Conservation (phyloP, 176 grass and related monocot genomes). For the Aegilops umbellulata region DNA sequence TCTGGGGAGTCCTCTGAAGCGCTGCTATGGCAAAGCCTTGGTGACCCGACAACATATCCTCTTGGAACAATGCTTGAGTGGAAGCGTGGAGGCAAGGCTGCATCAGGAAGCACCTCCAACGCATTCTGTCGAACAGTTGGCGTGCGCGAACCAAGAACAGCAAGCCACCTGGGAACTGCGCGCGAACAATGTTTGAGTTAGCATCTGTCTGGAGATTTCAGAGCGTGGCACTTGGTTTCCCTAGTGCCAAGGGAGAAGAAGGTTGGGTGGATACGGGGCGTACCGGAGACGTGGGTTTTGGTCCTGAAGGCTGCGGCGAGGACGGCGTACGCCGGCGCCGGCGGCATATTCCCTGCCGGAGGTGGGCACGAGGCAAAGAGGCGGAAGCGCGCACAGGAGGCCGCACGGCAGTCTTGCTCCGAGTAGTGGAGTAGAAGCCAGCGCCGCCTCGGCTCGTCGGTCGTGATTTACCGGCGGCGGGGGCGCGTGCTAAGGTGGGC, state of each 20-base stretch:
- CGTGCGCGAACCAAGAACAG: not conserved
- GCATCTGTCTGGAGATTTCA: too few species aligned
- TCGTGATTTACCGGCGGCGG: too few species aligned
- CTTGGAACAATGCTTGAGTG: not conserved
- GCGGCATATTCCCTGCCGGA: slow-evolving; percentile 29
- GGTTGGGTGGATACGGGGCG: not conserved
- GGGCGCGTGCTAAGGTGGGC: too few species aligned
- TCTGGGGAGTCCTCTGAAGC: not conserved
- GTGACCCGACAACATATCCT: not conserved
- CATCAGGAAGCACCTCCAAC: not conserved
- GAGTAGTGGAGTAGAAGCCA: too few species aligned
- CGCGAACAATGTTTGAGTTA: not conserved
- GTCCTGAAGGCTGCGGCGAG: slow-evolving; percentile 6
- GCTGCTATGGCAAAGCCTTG: not conserved
- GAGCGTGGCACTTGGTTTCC: rapidly evolving
- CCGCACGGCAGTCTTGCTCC: too few species aligned
- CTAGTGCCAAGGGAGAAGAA: not conserved
- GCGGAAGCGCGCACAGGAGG: not conserved
- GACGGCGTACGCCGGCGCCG: not conserved
- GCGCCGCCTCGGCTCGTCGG: too few species aligned
- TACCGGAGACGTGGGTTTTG: not conserved
- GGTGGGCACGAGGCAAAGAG: not conserved
- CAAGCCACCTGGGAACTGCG: slow-evolving; percentile 12
- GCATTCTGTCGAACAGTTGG: slow-evolving; percentile 29
- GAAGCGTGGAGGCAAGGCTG: not conserved